Conservation (phyloP, 495 filamentous ascomycete species). For the Neurospora sublineolata region DNA sequence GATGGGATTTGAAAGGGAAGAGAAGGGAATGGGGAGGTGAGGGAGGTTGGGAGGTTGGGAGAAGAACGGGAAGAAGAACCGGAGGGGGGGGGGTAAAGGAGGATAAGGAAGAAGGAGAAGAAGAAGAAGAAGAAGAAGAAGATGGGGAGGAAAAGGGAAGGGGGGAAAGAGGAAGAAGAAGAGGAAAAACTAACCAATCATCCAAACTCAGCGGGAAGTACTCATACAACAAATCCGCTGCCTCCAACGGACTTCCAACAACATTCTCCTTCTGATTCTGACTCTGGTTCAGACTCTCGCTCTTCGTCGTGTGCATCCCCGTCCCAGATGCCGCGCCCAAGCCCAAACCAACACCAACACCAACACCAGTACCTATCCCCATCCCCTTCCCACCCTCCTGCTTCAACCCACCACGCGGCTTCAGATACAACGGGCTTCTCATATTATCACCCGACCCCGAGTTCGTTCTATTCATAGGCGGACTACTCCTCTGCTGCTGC, state of each 20-base stretch:
- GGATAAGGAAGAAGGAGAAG: neutral
- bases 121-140: too few species aligned
- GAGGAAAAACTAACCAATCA: conserved; percentile 49
- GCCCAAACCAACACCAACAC: neutral
- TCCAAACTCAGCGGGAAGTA: conserved; percentile 83
- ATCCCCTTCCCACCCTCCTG: too few species aligned
- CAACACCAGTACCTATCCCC: too few species aligned
- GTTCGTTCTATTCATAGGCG: conserved; percentile 23
- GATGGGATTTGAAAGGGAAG: too few species aligned
- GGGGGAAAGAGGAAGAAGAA: too few species aligned
- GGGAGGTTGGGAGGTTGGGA: too few species aligned
- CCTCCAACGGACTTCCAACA: conserved; percentile 50
- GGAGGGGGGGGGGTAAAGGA: too few species aligned
- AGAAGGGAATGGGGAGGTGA: too few species aligned
- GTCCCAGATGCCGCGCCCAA: too few species aligned
- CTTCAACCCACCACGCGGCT: conserved; percentile 18
- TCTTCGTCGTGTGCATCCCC: too few species aligned
- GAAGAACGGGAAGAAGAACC: too few species aligned
- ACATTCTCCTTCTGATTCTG: conserved; percentile 17
- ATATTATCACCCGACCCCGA: conserved; percentile 12
- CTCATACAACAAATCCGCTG: conserved; percentile 73
- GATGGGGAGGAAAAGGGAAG: too few species aligned
- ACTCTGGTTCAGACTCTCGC: neutral
- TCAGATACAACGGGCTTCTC: conserved; percentile 26
- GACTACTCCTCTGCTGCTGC: conserved; percentile 39